phyloP scores from a whole-genome alignment of 106 monocot species.

The Chionographis japonica region DNA sequence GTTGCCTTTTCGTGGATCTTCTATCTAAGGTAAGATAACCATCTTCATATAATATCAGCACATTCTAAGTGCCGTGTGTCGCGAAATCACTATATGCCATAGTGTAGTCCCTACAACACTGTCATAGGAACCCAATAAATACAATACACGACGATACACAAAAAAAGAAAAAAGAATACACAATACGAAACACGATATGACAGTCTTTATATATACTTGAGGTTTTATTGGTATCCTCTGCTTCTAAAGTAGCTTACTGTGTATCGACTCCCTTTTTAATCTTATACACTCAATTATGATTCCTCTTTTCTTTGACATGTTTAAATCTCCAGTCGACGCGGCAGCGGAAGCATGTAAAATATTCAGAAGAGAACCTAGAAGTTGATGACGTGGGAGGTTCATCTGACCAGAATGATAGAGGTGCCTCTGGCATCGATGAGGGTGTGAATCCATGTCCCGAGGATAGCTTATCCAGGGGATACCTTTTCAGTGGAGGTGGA shows the following conservation, averaged over 20 bases:
- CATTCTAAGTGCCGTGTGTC: too few relatives aligned
- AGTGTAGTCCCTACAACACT: too few relatives aligned
- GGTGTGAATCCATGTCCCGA: not conserved
- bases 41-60: too few relatives aligned
- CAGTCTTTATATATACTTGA: too few relatives aligned
- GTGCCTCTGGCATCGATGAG: not conserved
- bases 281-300: not conserved
- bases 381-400: not conserved
- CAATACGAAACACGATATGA: too few relatives aligned
- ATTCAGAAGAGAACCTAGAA: slow-evolving; percentile 38
- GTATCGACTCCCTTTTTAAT: not conserved
- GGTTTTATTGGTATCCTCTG: too few relatives aligned
- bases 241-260: not conserved
- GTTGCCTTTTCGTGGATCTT: too few relatives aligned
- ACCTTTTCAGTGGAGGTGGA: slow-evolving; percentile 55
- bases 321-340: slow-evolving; percentile 44
- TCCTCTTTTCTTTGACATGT: not conserved
- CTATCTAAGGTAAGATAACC: too few relatives aligned
- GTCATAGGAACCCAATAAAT: too few relatives aligned
- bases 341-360: slow-evolving; percentile 41
- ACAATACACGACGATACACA: too few relatives aligned
- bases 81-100: too few relatives aligned
- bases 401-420: not conserved
- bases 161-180: too few relatives aligned
- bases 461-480: not conserved